These are phyloP conservation scores for Mycosphaerella sp. DNA, from an alignment of 2,329 filamentous ascomycete genomes.

Conservation along the genomic window DNA sequence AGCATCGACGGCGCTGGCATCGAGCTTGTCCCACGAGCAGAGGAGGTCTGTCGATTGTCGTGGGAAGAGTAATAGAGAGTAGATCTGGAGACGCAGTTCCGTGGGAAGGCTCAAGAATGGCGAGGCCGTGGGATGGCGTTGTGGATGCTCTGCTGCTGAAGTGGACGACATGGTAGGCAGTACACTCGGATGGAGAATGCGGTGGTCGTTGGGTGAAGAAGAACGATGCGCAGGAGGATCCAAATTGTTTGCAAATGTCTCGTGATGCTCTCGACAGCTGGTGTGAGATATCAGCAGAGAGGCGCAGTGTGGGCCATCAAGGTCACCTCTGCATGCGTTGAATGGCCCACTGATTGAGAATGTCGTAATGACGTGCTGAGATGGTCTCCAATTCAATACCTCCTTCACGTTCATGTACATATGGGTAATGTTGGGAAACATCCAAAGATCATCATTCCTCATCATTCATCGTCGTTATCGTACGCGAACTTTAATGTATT, in stretches of 20 bases:
- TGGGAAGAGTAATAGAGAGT: conserved; percentile 40
- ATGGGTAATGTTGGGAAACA: no score
- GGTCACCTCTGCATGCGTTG: not conserved
- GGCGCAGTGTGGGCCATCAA: not conserved
- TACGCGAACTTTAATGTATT: not conserved
- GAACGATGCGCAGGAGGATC: not conserved
- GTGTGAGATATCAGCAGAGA: conserved; percentile 2
- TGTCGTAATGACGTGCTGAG: no score
- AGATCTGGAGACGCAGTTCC: conserved; percentile 45
- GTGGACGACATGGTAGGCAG: conserved; percentile 13
- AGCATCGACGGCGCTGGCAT: conserved; percentile 36
- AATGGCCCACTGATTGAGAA: no score
- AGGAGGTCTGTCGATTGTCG: conserved; percentile 26
- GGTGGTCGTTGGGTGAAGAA: conserved; percentile 8
- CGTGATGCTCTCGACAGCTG: conserved; percentile 23
- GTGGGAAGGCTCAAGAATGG: conserved; percentile 41
- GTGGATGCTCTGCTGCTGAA: conserved; percentile 5
- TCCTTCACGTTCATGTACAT: no score
- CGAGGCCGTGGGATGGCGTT: conserved; percentile 7
- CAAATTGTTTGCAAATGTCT: conserved; percentile 6
- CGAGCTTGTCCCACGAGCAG: conserved; percentile 28
- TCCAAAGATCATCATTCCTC: no score
- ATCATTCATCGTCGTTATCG: conserved; percentile 1
- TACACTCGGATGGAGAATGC: conserved; percentile 15
- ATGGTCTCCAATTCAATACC: no score